Evolutionary conservation across 192 early-diverging fungal genomes (phyloP).

Genomic region (Linnemannia zychae): DNA sequence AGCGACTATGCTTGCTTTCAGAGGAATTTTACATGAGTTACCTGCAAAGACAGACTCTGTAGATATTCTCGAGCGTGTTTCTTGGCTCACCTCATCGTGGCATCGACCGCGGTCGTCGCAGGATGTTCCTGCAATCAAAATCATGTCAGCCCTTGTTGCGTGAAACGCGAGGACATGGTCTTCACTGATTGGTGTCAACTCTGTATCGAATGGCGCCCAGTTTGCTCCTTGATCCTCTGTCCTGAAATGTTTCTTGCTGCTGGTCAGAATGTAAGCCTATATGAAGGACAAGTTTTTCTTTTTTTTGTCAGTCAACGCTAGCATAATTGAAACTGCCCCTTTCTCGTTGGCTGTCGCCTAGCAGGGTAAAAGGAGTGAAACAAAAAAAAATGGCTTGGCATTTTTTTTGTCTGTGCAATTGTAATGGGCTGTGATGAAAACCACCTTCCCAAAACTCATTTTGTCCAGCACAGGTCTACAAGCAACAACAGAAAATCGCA

Average conservation of each 20-base stretch:
- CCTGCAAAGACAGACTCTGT: background rate
- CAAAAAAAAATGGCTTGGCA: slow-evolving; percentile 57
- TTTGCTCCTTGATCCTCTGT: slow-evolving; percentile 70
- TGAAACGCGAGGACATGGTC: slow-evolving; percentile 72
- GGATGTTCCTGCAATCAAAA: slow-evolving; percentile 73
- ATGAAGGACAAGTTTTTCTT: background rate
- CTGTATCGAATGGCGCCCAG: slow-evolving; percentile 69
- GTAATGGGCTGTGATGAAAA: background rate
- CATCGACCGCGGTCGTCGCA: slow-evolving; percentile 69
- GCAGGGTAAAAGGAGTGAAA: background rate
- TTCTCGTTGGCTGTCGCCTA: background rate
- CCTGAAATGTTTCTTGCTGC: slow-evolving; percentile 66
- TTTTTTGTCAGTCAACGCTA: background rate
- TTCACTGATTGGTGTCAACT: slow-evolving; percentile 46
- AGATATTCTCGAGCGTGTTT: background rate
- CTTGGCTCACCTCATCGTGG: slow-evolving; percentile 64
- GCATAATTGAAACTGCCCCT: background rate
- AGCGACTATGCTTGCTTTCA: background rate
- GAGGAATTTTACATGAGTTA: too few relatives aligned
- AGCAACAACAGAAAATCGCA: background rate
- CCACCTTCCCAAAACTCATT: background rate
- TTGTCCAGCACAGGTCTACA: slow-evolving; percentile 55
- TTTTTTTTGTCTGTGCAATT: slow-evolving; percentile 46
- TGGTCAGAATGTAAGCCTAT: slow-evolving; percentile 71
- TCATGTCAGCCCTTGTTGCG: slow-evolving; percentile 71